These are phyloP conservation scores for Penicillium sp. DNA, from an alignment of 2,329 filamentous ascomycete genomes.

Conservation along the genomic window DNA sequence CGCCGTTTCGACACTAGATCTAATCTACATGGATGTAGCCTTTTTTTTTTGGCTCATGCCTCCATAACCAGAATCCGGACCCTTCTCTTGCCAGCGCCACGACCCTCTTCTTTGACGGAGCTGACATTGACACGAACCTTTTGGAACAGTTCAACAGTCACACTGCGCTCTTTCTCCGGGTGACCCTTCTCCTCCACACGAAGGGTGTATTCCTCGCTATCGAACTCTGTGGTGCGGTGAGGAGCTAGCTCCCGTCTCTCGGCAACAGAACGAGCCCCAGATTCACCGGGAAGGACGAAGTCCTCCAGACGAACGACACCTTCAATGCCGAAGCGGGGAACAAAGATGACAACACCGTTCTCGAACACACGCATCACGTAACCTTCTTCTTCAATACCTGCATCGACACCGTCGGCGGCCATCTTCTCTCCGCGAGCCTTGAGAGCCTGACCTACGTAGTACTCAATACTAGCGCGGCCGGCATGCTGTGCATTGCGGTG, in stretches of 20 bases:
- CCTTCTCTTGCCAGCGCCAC: slow-evolving; percentile 85
- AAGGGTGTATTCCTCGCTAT: slow-evolving; percentile 81
- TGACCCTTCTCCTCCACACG: slow-evolving; percentile 55
- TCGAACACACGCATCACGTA: slow-evolving; percentile 97
- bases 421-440: slow-evolving; percentile 63
- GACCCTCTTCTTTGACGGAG: slow-evolving; percentile 81
- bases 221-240: slow-evolving; percentile 72
- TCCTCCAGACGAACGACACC: slow-evolving; percentile 83
- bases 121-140: slow-evolving; percentile 86
- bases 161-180: slow-evolving; percentile 32
- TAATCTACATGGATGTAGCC: slow-evolving; percentile 12
- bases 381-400: slow-evolving; percentile 72
- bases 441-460: slow-evolving; percentile 95
- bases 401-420: slow-evolving; percentile 33
- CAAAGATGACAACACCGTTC: slow-evolving; percentile 95
- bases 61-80: slow-evolving; percentile 45
- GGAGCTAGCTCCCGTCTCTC: slow-evolving; percentile 35
- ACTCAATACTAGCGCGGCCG: slow-evolving; percentile 89
- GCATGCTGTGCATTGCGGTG: slow-evolving; percentile 97
- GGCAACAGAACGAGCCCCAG: slow-evolving; percentile 29
- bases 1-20: slow-evolving; percentile 8
- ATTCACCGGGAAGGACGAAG: slow-evolving; percentile 65
- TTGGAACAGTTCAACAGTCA: slow-evolving; percentile 79
- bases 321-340: slow-evolving; percentile 94
- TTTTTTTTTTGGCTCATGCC: slow-evolving; percentile 20